A percentile compares a stretch with the other conserved stretches of the same genome.
Evolutionary conservation across 768 basidiomycete species (phyloP).

Genomic region (Sarcomyxa edulis): DNA sequence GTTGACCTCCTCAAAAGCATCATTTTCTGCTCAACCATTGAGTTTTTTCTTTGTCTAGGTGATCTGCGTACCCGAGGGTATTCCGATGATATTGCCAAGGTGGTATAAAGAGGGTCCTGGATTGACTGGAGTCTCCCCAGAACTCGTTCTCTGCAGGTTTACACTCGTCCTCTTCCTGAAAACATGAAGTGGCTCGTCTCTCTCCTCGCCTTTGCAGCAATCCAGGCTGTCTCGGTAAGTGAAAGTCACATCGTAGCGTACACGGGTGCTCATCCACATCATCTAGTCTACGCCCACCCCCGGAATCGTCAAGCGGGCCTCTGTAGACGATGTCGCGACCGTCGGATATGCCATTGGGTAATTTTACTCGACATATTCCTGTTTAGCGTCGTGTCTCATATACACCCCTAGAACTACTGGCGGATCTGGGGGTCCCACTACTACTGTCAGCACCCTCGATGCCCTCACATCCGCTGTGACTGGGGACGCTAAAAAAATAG

Average conservation of each 20-base stretch:
- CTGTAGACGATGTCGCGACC: conserved; percentile 29
- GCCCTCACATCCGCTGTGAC: conserved; percentile 35
- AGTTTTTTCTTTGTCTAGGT: too few relatives aligned
- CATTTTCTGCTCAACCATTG: too few relatives aligned
- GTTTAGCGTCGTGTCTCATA: conserved; percentile 4
- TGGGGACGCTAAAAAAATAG: conserved; percentile 36
- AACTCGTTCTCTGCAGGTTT: conserved; percentile 8
- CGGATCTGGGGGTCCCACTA: conserved; percentile 36
- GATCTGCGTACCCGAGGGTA: too few relatives aligned
- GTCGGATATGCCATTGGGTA: conserved; percentile 35
- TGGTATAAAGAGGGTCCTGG: conserved; percentile 4
- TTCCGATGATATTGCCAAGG: too few relatives aligned
- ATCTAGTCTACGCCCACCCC: conserved; percentile 8
- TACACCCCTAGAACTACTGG: conserved; percentile 30
- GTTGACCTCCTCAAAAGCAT: too few relatives aligned
- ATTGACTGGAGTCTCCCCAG: too few relatives aligned
- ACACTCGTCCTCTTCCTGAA: neutral
- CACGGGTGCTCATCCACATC: neutral
- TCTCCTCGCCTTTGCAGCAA: conserved; percentile 12
- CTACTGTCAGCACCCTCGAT: conserved; percentile 36
- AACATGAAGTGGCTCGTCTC: conserved; percentile 18
- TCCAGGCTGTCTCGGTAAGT: conserved; percentile 14
- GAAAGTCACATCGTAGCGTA: neutral
- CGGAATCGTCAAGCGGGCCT: conserved; percentile 27
- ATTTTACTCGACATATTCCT: neutral